phyloP scores from a whole-genome alignment of 2,329 filamentous ascomycete genomes.

The Paecilomyces niveus region DNA sequence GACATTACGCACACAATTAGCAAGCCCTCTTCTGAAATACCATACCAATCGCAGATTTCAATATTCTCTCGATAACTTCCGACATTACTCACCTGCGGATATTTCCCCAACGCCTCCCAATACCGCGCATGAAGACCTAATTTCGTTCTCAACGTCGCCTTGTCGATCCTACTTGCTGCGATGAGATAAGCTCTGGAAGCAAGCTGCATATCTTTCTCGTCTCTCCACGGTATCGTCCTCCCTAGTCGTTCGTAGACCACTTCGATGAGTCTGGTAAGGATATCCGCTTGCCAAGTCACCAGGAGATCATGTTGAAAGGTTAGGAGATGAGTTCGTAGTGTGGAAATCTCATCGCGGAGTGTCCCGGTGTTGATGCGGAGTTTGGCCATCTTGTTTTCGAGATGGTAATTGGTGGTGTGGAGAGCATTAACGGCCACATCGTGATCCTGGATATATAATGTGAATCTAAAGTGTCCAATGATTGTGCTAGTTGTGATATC shows the following conservation, averaged over 20 bases:
- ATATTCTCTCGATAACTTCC: background rate
- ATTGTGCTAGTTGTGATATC: background rate
- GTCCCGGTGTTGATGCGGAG: conserved; percentile 11
- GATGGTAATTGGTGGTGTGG: conserved; percentile 17
- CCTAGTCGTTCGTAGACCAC: conserved; percentile 17
- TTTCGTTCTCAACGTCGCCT: conserved; percentile 12
- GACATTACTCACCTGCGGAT: conserved; percentile 18
- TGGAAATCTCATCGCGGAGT: conserved; percentile 17
- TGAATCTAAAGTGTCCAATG: background rate
- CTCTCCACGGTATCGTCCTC: conserved; percentile 15
- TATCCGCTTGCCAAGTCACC: conserved; percentile 28
- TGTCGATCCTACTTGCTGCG: conserved; percentile 18
- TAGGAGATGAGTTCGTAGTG: conserved; percentile 19
- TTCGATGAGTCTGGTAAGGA: conserved; percentile 28
- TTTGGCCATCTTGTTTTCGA: conserved; percentile 17
- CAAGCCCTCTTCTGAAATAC: background rate
- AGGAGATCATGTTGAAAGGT: conserved; percentile 19
- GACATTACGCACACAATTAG: background rate
- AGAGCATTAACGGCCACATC: conserved; percentile 14
- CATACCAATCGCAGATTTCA: background rate
- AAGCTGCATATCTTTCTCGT: conserved; percentile 11
- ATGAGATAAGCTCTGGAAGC: conserved; percentile 17
- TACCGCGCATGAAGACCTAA: conserved; percentile 20
- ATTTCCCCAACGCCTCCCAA: conserved; percentile 19
- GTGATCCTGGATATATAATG: conserved; percentile 10